Base-by-base conservation (phyloP, 2,329 filamentous ascomycete genomes). In the Aspergillus fructus region DNA sequence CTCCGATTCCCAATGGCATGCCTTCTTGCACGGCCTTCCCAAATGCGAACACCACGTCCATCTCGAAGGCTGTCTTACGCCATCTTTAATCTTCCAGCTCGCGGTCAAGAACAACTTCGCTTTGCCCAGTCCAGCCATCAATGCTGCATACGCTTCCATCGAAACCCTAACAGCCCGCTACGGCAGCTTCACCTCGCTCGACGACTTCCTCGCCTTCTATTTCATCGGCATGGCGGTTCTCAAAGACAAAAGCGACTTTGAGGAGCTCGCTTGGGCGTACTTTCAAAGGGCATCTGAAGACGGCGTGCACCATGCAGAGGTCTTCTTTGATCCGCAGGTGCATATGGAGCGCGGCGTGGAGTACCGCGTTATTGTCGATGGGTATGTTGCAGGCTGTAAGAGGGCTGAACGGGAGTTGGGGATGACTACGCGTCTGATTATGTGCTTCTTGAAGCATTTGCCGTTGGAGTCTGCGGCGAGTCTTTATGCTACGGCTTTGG, bases 21-120 rank as follows among this genome's bases (percentile, higher is more conserved):
- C 78, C 42, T 85, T 90, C 70, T 80, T 92, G 39, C 74, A 77
- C 51, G 81, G 81, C 33, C 82, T 93, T 30, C 89, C 89, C 62
- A 93, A 93, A 78, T 90, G 87, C 75, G 90, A 93, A 72, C 89
- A 92, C 69, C 90, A 93, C 74, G 83, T 93, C 53, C 90, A 93
- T 70, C 81, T 93, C 34, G 89, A 93, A 74, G 90, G 90, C 55
- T 87, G 88, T 12, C 81, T 93, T 39, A 85, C 86, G 41, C 88
- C 89, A 1, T 76, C 81, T 55, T 79, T 91, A 40, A 83, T 92
- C 60, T 93, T 92, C 77, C 68, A 78, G 30, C 84, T 93, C 5
- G 87, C 90, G 5, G 70, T 76, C 37, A 83, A 83, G 67, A 91
- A 93, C 79, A 78, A 78, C 54, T 83, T 92, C 64, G 40, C 77